These are phyloP conservation scores for Pythium rishiriense DNA, from an alignment of 352 stramenopile species.

Conservation along the genomic window DNA sequence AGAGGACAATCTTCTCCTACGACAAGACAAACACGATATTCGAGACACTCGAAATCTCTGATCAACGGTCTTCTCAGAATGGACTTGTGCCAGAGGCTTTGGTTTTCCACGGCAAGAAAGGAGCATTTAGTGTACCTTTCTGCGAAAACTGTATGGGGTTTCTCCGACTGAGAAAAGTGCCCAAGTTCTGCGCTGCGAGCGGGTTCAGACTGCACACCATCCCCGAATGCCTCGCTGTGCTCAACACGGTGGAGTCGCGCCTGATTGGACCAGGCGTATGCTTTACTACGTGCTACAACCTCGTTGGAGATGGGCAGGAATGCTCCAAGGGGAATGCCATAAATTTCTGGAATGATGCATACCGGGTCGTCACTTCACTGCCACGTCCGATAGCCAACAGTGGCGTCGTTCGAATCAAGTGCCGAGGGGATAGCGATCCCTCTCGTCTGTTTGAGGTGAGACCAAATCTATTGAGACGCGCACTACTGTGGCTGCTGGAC, in stretches of 20 bases:
- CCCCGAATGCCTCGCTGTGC: background rate
- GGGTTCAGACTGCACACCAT: background rate
- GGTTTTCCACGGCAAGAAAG: background rate
- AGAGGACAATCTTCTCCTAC: background rate
- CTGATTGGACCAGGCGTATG: constrained; percentile 4
- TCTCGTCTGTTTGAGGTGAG: background rate
- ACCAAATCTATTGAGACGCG: constrained; percentile 4
- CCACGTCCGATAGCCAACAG: constrained; percentile 6
- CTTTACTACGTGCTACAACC: constrained; percentile 18
- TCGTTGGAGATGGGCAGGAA: constrained; percentile 3
- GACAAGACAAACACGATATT: background rate
- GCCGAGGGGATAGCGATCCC: background rate
- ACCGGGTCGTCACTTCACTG: background rate
- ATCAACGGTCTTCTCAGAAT: background rate
- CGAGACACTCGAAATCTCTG: background rate
- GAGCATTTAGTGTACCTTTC: background rate
- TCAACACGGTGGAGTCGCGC: background rate
- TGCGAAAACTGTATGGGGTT: background rate
- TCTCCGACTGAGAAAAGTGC: background rate
- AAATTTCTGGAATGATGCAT: constrained; percentile 19
- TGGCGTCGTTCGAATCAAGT: constrained; percentile 3
- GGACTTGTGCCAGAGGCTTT: background rate
- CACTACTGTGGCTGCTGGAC: constrained; percentile 3
- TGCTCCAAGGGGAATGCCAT: constrained; percentile 4
- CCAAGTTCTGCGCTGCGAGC: background rate